phyloP scores from a whole-genome alignment of 768 basidiomycete species.

The Favolaschia claudopus region DNA sequence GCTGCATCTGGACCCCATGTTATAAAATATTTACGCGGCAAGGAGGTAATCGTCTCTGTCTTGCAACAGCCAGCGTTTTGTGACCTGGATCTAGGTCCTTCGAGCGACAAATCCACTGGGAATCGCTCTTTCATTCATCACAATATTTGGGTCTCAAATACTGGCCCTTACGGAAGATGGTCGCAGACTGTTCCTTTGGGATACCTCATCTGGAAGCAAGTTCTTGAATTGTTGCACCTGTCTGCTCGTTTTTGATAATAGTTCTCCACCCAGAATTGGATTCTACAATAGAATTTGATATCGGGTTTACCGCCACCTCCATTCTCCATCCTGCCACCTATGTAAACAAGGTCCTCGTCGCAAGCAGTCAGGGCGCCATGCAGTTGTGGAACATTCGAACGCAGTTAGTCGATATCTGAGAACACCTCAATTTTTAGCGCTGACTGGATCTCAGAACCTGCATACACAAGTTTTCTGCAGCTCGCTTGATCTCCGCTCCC shows the following conservation, averaged over 20 bases:
- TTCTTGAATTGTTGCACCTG: background rate
- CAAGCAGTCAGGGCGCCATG: constrained; percentile 79
- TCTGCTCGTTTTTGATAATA: constrained; percentile 2
- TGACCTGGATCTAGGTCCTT: constrained; percentile 50
- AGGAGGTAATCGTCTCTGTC: constrained; percentile 62
- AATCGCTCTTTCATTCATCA: constrained; percentile 64
- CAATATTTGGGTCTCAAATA: constrained; percentile 83
- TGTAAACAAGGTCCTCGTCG: constrained; percentile 92
- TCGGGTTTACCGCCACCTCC: constrained; percentile 83
- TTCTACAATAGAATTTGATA: constrained; percentile 78
- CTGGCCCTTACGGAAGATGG: constrained; percentile 85
- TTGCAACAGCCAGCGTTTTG: constrained; percentile 9
- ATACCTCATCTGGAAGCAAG: constrained; percentile 66
- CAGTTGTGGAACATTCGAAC: constrained; percentile 96
- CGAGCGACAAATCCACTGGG: constrained; percentile 72
- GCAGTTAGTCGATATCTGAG: constrained; percentile 53
- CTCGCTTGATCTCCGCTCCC: constrained; percentile 56
- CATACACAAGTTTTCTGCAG: constrained; percentile 78
- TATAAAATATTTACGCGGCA: constrained; percentile 86
- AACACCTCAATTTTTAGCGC: background rate
- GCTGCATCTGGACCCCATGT: constrained; percentile 71
- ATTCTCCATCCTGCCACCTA: constrained; percentile 96
- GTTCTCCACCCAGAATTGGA: constrained; percentile 66
- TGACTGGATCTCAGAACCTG: constrained; percentile 60
- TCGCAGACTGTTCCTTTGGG: constrained; percentile 79